These are phyloP conservation scores for Oryza brachyantha DNA, from an alignment of 176 grass and related monocot species.

Conservation along the genomic window DNA sequence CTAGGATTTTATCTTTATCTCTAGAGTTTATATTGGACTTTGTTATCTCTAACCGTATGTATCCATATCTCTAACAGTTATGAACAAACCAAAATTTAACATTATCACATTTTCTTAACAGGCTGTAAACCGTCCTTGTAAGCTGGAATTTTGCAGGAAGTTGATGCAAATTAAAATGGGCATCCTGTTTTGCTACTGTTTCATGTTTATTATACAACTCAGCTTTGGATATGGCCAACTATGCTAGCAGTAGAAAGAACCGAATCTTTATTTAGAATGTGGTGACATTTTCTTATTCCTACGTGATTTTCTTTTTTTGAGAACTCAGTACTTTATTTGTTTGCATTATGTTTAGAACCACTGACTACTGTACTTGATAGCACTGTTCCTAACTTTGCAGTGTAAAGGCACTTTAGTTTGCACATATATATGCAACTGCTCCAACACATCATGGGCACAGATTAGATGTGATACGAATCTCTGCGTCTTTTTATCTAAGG, in stretches of 20 bases:
- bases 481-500: background rate
- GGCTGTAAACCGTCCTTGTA: too few species aligned
- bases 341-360: background rate
- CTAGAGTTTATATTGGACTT: too few species aligned
- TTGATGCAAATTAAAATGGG: background rate
- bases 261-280: background rate
- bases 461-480: background rate
- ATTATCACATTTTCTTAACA: too few species aligned
- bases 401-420: background rate
- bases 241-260: background rate
- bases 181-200: background rate
- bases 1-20: too few species aligned
- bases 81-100: background rate
- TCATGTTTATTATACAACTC: background rate
- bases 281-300: background rate
- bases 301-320: too few species aligned
- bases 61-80: too few species aligned
- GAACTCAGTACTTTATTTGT: too few species aligned
- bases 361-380: background rate
- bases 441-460: background rate
- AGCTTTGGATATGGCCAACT: background rate
- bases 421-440: too few species aligned
- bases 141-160: background rate
- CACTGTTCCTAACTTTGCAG: background rate
- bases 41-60: too few species aligned